These are phyloP conservation scores for Saitozyma podzolica DNA, from an alignment of 768 basidiomycete species.

Conservation along the genomic window DNA sequence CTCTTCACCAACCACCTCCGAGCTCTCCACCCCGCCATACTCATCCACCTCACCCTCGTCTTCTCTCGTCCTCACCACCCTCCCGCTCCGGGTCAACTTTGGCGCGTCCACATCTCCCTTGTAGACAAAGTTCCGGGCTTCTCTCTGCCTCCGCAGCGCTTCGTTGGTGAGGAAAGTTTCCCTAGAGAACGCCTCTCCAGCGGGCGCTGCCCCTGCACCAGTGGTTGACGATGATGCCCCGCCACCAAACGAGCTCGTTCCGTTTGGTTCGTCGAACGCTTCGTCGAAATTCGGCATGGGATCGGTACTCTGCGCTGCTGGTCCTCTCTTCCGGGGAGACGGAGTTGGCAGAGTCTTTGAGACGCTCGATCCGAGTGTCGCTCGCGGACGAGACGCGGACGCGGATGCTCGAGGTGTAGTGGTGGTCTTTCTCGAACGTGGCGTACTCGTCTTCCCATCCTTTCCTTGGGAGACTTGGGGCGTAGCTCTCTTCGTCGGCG, in stretches of 20 bases:
- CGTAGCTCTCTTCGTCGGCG: no score
- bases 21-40: slow-evolving; percentile 14
- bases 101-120: slow-evolving; percentile 48
- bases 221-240: not conserved
- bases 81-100: slow-evolving; percentile 44
- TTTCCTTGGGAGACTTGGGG: no score
- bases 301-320: not conserved
- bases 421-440: no score
- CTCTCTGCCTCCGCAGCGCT: slow-evolving; percentile 32
- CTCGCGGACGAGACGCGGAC: not conserved
- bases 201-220: not conserved
- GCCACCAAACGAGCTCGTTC: no score
- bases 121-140: slow-evolving; percentile 51
- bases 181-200: slow-evolving; percentile 9
- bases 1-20: not conserved
- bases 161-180: slow-evolving; percentile 49
- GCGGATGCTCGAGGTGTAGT: not conserved
- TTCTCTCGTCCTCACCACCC: slow-evolving; percentile 21
- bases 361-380: slow-evolving; percentile 6
- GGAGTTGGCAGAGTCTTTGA: slow-evolving; percentile 7
- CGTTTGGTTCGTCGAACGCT: slow-evolving; percentile 14
- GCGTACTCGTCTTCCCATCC: no score
- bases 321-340: not conserved
- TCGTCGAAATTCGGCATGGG: slow-evolving; percentile 18
- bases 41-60: slow-evolving; percentile 32